Base-by-base conservation (phyloP, 345 rosid species). In the Ceriops decandra region DNA sequence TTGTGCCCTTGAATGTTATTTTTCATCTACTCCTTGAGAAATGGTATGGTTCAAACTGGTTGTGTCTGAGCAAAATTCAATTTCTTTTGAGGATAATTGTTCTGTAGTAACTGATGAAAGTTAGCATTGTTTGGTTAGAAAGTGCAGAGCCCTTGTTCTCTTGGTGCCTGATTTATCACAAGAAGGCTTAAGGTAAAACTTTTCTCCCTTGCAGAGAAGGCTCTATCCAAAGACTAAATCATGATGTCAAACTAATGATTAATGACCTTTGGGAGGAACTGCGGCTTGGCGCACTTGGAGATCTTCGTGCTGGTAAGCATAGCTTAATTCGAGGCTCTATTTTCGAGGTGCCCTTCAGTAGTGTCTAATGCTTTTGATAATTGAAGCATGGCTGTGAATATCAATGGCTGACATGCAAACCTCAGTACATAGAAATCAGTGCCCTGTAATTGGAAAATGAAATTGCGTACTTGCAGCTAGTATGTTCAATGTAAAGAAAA, bases 181-280 rank as follows among this genome's bases (percentile, higher is more conserved):
- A 22, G 0, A 33, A 33, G 61, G 52, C 38, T 24, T 59, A 62
- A 62, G 22, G 70, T 68, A 52, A 52, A 62, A 59, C 51, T 74
- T 47, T 68, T 72, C 59, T 74, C 35, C 38, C 75, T 31, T 85
- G 85, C 96, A 92, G 96, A 82, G 74, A 62, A 87, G 85, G 62
- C 85, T 85, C 47, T 90, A 88, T 72, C 98, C 96, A 52, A 87
- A 33, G 87, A 82, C 81, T 90, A 76, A 80, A 88, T 76, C 88
- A 90, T 79, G 96, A 88, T 79, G 98, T 90, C 74, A 92, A 88
- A 76, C 95, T 90, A 67, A 84, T 92, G 92, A 87, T 92, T 69
- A 83, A 82, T 74, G 96, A 92, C 71, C 96, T 90, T 63, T 90
- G 98, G 98, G 98, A 92, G 84, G 96, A 92, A 75, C 84, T 87